Percentiles rank a stretch among this genome's conserved stretches.
Conservation (phyloP, 495 filamentous ascomycete genomes). For the Neurospora sublineolata region DNA sequence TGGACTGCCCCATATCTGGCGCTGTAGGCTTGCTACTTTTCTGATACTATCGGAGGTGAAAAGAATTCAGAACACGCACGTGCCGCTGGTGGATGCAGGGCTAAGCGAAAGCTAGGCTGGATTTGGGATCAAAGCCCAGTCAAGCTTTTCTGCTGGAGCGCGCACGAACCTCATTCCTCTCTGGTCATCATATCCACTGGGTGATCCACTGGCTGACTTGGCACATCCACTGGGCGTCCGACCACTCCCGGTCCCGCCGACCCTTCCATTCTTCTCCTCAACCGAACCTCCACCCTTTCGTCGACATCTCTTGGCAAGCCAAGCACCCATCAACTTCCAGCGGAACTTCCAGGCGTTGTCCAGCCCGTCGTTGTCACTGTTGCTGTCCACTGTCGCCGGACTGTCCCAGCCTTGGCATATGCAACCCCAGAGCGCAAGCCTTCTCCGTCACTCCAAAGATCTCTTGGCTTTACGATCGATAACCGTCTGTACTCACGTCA, state of each 20-base stretch:
- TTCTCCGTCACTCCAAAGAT: slow-evolving; percentile 18
- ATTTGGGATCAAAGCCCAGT: background rate
- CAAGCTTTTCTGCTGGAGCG: background rate
- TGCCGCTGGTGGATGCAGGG: background rate
- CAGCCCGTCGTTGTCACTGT: background rate
- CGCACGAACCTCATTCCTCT: background rate
- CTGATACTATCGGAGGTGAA: background rate
- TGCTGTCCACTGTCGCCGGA: slow-evolving; percentile 2
- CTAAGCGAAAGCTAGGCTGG: no score
- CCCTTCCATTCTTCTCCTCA: slow-evolving; percentile 2
- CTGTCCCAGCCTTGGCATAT: slow-evolving; percentile 26
- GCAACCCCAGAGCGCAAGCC: slow-evolving; percentile 18
- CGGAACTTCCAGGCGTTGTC: background rate
- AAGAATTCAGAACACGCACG: background rate
- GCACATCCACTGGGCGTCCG: background rate
- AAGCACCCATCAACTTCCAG: slow-evolving; percentile 8
- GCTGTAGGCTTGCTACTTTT: background rate
- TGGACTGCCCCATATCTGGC: background rate
- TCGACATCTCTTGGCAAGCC: slow-evolving; percentile 22
- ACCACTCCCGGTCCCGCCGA: background rate
- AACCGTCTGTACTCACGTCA: background rate
- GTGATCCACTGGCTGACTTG: background rate
- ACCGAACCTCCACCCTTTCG: slow-evolving; percentile 3
- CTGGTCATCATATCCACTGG: background rate
- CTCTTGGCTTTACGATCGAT: slow-evolving; percentile 17